These are phyloP conservation scores for Teunomyces gatunensis DNA, from an alignment of 805 yeast species.

Conservation along the genomic window DNA sequence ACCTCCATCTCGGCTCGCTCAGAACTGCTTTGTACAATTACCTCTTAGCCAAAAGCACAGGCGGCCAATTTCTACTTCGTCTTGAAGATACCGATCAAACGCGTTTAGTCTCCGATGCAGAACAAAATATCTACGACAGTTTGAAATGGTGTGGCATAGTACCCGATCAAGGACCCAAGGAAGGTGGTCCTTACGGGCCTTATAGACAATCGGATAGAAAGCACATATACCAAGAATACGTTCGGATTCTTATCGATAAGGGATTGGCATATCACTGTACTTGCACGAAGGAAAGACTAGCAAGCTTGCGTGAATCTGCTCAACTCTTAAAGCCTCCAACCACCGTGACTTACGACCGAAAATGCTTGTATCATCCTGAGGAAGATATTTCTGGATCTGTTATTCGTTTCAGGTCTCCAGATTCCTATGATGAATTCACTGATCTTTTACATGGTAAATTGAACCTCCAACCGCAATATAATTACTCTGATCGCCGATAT, in stretches of 20 bases:
- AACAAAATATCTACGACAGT: constrained; percentile 69
- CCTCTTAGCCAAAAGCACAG: constrained; percentile 71
- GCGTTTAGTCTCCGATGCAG: constrained; percentile 79
- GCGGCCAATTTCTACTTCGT: constrained; percentile 77
- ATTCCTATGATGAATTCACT: constrained; percentile 56
- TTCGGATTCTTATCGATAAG: constrained; percentile 50
- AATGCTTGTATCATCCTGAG: constrained; percentile 51
- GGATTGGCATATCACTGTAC: constrained; percentile 86
- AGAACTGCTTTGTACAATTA: constrained; percentile 93
- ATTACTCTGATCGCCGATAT: constrained; percentile 64
- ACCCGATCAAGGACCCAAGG: constrained; percentile 80
- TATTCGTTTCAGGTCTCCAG: constrained; percentile 77
- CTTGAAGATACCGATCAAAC: constrained; percentile 92
- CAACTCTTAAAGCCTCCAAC: constrained; percentile 79
- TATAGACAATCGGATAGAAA: constrained; percentile 83
- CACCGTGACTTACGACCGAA: constrained; percentile 86
- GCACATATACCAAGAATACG: constrained; percentile 61
- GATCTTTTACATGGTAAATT: constrained; percentile 80
- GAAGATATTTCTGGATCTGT: constrained; percentile 36
- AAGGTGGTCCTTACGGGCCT: constrained; percentile 62
- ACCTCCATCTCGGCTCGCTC: constrained; percentile 87
- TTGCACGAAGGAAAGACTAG: constrained; percentile 78
- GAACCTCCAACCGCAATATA: constrained; percentile 76
- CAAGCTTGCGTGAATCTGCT: constrained; percentile 68
- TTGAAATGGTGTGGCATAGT: constrained; percentile 72